These are phyloP conservation scores for Cantharellus anzutake DNA, from an alignment of 768 basidiomycete genomes.

Conservation along the genomic window DNA sequence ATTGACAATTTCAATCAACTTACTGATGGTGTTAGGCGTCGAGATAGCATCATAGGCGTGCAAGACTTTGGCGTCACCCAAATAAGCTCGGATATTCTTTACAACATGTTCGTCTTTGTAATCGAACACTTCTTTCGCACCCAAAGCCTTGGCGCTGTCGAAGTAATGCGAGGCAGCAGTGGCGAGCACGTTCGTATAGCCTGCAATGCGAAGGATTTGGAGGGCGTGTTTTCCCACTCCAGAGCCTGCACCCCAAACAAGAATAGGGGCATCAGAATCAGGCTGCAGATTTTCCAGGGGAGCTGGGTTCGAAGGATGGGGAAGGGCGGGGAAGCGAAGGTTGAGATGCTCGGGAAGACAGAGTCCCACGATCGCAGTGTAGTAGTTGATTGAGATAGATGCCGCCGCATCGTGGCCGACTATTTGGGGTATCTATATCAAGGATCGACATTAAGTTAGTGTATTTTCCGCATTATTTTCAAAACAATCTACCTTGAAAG, in stretches of 20 bases:
- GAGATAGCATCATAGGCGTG: not conserved
- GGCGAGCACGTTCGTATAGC: conserved; percentile 25
- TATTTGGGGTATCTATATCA: conserved; percentile 23
- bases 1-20: not conserved
- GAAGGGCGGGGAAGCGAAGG: conserved; percentile 9
- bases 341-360: conserved; percentile 18
- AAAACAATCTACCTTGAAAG: not conserved
- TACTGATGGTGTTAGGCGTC: not conserved
- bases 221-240: conserved; percentile 22
- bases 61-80: not conserved
- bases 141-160: conserved; percentile 22
- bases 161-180: conserved; percentile 25
- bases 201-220: conserved; percentile 24
- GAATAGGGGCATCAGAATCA: conserved; percentile 16
- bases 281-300: not conserved
- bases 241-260: conserved; percentile 28
- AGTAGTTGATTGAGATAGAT: conserved; percentile 25
- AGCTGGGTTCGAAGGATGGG: not conserved
- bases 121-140: conserved; percentile 24
- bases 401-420: conserved; percentile 22
- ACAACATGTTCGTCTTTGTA: conserved; percentile 22
- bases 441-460: not conserved
- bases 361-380: conserved; percentile 22
- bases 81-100: conserved; percentile 15
- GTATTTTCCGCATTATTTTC: not conserved